These are phyloP conservation scores for Aplosporella prunicola DNA, from an alignment of 2,329 filamentous ascomycete species.

Conservation along the genomic window DNA sequence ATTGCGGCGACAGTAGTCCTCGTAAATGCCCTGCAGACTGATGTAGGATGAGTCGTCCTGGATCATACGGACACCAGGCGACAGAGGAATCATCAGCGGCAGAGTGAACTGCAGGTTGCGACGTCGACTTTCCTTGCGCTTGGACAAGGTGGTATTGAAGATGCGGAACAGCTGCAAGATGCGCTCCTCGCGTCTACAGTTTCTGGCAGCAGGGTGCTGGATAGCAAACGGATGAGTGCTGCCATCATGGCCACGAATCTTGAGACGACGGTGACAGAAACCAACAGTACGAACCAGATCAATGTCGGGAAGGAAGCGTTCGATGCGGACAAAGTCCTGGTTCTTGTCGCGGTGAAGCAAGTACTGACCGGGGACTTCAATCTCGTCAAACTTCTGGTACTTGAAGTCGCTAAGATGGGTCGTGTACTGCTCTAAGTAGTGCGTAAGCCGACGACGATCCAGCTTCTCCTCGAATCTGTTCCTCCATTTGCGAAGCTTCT, in stretches of 20 bases:
- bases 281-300: constrained; percentile 86
- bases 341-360: constrained; percentile 98
- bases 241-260: constrained; percentile 94
- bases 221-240: constrained; percentile 95
- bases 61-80: constrained; percentile 88
- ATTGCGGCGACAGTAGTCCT: constrained; percentile 86
- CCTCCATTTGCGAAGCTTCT: constrained; percentile 89
- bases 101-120: constrained; percentile 94
- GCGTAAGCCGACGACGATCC: constrained; percentile 65
- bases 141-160: constrained; percentile 83
- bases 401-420: constrained; percentile 92
- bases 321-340: constrained; percentile 94
- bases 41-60: constrained; percentile 94
- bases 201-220: constrained; percentile 86
- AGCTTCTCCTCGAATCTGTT: constrained; percentile 98
- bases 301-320: constrained; percentile 90
- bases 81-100: constrained; percentile 89
- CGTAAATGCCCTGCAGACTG: constrained; percentile 87
- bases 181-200: constrained; percentile 87
- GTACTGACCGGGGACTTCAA: constrained; percentile 96
- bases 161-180: constrained; percentile 95
- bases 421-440: constrained; percentile 75
- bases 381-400: constrained; percentile 96
- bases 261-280: constrained; percentile 83
- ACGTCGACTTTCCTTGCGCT: constrained; percentile 89